phyloP scores from a whole-genome alignment of 306 rosid genomes.

The Begonia loranthoides region DNA sequence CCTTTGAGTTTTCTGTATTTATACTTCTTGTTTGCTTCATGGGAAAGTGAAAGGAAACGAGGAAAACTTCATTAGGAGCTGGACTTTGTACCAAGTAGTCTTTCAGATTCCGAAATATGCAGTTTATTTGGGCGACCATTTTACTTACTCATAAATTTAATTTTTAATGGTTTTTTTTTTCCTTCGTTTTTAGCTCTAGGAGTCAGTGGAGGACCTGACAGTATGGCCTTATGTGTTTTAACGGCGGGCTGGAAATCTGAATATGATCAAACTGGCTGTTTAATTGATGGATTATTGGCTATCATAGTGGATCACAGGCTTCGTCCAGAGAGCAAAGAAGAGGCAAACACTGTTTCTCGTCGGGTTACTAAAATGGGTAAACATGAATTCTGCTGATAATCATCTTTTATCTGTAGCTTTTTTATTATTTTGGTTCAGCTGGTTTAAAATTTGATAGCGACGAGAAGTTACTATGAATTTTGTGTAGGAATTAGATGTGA shows the following conservation, averaged over 20 bases:
- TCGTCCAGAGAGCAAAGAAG: constrained; percentile 83
- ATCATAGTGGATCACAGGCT: constrained; percentile 78
- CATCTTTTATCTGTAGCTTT: constrained; percentile 1
- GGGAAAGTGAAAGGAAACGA: neutral
- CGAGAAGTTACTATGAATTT: constrained; percentile 12
- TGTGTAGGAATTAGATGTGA: constrained; percentile 64
- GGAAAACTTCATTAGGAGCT: neutral
- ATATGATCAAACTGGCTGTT: constrained; percentile 23
- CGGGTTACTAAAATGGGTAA: constrained; percentile 68
- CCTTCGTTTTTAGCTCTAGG: constrained; percentile 52
- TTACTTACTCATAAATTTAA: neutral
- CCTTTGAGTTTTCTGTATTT: neutral
- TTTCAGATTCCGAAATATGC: too few species aligned
- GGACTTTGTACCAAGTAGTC: too few species aligned
- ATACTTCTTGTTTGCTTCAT: neutral
- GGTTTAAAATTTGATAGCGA: neutral
- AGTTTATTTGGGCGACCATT: neutral
- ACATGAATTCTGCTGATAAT: constrained; percentile 2
- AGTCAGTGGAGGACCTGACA: constrained; percentile 98
- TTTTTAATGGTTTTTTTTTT: neutral
- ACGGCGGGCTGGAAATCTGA: constrained; percentile 61
- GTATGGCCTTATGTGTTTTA: constrained; percentile 72
- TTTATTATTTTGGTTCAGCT: too few species aligned
- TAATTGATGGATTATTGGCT: constrained; percentile 64
- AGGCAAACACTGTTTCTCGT: constrained; percentile 45